A percentile compares a stretch with the other conserved stretches of the same genome.
Evolutionary conservation across 192 early-diverging fungal genomes (phyloP).

Genomic region (Gryganskiella cystojenkinii): DNA sequence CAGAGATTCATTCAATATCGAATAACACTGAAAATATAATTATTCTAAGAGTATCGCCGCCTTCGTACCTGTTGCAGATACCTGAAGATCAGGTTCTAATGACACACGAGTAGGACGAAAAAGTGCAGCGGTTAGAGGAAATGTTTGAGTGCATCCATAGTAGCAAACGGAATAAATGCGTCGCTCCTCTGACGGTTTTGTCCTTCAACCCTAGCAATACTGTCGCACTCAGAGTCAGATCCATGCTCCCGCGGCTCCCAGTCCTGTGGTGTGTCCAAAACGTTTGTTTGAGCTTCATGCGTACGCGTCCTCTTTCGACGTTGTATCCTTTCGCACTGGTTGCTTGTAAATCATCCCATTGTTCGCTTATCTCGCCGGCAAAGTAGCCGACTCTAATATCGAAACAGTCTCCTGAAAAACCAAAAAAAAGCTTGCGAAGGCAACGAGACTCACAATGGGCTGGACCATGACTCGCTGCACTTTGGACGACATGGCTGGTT

Average conservation of each 20-base stretch:
- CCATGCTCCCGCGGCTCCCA: no score
- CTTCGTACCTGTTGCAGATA: slow-evolving; percentile 85
- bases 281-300: no score
- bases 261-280: no score
- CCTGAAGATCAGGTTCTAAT: slow-evolving; percentile 94
- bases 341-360: no score
- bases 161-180: not conserved
- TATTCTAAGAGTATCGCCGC: not conserved
- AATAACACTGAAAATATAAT: not conserved
- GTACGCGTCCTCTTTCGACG: no score
- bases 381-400: no score
- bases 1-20: no score
- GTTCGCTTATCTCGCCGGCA: no score
- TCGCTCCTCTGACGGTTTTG: not conserved
- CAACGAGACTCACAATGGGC: slow-evolving; percentile 72
- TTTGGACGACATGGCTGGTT: slow-evolving; percentile 67
- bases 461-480: slow-evolving; percentile 89
- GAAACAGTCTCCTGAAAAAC: no score
- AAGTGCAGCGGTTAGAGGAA: not conserved
- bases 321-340: no score
- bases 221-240: no score
- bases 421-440: not conserved
- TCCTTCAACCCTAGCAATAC: not conserved
- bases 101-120: not conserved
- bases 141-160: not conserved